Conservation (phyloP, 495 filamentous ascomycete species). For the Neurospora tetrasperma region DNA sequence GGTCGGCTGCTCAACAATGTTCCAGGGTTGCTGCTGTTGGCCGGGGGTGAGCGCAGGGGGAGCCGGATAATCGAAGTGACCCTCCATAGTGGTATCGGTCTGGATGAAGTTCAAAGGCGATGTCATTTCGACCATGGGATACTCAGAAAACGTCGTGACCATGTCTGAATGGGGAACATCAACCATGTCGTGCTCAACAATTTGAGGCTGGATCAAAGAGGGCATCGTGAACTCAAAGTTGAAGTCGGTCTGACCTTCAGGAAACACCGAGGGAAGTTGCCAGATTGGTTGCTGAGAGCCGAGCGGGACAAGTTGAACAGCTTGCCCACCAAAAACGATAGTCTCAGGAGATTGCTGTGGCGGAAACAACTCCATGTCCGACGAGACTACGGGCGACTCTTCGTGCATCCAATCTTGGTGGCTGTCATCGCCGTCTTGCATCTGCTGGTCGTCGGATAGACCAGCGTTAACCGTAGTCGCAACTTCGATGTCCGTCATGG, state of each 20-base stretch:
- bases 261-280: background rate
- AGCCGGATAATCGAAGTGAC: background rate
- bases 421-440: background rate
- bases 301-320: background rate
- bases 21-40: background rate
- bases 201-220: background rate
- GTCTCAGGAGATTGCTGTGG: background rate
- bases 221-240: background rate
- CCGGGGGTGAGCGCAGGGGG: background rate
- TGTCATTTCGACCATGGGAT: background rate
- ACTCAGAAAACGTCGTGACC: background rate
- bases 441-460: background rate
- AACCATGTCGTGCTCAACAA: background rate
- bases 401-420: background rate
- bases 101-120: background rate
- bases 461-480: background rate
- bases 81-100: background rate
- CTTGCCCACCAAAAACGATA: background rate
- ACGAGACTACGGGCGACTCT: background rate
- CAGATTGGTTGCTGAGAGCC: background rate
- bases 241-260: background rate
- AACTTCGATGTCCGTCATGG: background rate
- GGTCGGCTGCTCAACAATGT: background rate
- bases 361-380: background rate
- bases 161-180: background rate